A percentile compares a stretch with the other conserved stretches of the same genome.
phyloP scores from a whole-genome alignment of 257 asterid genomes.

The Buddleja alternifolia region DNA sequence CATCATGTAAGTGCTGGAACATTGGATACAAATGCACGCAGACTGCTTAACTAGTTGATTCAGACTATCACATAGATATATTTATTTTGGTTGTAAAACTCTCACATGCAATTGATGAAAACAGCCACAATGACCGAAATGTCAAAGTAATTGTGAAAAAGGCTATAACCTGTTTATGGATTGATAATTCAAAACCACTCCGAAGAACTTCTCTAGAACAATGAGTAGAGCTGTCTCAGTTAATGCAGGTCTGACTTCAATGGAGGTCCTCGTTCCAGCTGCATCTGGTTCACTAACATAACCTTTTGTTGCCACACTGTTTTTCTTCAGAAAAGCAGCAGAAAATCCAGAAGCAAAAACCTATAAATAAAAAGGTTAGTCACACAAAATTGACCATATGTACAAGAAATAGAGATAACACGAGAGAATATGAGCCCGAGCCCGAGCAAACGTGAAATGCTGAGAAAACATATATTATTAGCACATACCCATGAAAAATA shows the following conservation, averaged over 20 bases:
- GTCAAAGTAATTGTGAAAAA: not conserved
- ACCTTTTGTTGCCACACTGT: conserved; percentile 76
- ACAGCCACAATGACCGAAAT: not conserved
- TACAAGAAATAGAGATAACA: too few species aligned
- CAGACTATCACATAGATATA: not conserved
- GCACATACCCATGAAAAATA: too few species aligned
- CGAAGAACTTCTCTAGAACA: conserved; percentile 73
- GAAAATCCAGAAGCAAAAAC: conserved; percentile 96
- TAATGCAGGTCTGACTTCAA: conserved; percentile 68
- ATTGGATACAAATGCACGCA: not conserved
- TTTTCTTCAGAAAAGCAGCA: conserved; percentile 88
- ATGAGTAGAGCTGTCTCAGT: conserved; percentile 72
- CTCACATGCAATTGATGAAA: conserved; percentile 3
- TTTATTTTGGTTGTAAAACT: not conserved
- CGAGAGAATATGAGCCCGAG: not conserved
- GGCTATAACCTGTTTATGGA: conserved; percentile 65
- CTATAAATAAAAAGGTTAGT: conserved; percentile 38
- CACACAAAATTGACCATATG: not conserved
- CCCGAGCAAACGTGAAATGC: too few species aligned
- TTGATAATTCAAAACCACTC: conserved; percentile 76
- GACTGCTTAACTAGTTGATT: not conserved
- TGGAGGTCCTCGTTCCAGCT: conserved; percentile 48
- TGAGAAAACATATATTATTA: too few species aligned
- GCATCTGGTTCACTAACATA: conserved; percentile 32
- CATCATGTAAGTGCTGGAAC: not conserved